Percentiles rank a stretch among this genome's conserved stretches.
These are phyloP conservation scores for Saprolegnia diclina DNA, from an alignment of 352 stramenopile genomes.

Conservation along the genomic window DNA sequence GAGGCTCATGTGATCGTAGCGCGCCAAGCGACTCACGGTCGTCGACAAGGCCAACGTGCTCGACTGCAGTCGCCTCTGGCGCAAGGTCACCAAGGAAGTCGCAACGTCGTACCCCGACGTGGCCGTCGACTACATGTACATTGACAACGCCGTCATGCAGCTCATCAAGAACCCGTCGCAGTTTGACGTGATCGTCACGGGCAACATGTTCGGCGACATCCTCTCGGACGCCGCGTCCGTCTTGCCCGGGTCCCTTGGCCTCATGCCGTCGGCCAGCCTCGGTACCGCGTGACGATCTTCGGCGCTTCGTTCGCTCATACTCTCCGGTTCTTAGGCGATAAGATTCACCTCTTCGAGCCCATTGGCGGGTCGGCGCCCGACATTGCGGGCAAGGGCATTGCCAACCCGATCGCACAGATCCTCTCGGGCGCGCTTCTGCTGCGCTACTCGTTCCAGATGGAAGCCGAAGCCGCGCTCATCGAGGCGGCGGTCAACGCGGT, in stretches of 20 bases:
- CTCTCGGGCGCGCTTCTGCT: conserved; percentile 96
- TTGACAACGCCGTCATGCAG: conserved; percentile 99
- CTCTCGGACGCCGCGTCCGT: conserved; percentile 97
- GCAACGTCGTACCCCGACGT: conserved; percentile 90
- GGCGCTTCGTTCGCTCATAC: neutral
- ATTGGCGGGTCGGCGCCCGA: conserved; percentile 97
- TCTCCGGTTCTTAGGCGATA: conserved; percentile 37
- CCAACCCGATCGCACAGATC: conserved; percentile 97
- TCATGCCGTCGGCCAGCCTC: conserved; percentile 98
- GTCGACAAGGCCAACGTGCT: conserved; percentile 99
- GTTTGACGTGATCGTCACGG: conserved; percentile 98
- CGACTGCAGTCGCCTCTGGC: conserved; percentile 91
- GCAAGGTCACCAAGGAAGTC: conserved; percentile 88
- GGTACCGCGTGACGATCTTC: conserved; percentile 29
- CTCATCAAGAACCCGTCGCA: conserved; percentile 97
- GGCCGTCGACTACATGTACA: conserved; percentile 96
- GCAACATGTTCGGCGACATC: conserved; percentile 99
- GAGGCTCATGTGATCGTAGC: conserved; percentile 42
- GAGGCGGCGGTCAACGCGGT: conserved; percentile 77
- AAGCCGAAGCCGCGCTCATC: conserved; percentile 71
- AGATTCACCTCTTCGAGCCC: conserved; percentile 95
- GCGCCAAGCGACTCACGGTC: conserved; percentile 92
- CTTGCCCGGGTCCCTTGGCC: conserved; percentile 95
- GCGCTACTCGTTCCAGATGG: conserved; percentile 87
- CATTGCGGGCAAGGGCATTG: conserved; percentile 95